Conservation (phyloP, 1,284 basidiomycete species). For the Moesziomyces sp. region DNA sequence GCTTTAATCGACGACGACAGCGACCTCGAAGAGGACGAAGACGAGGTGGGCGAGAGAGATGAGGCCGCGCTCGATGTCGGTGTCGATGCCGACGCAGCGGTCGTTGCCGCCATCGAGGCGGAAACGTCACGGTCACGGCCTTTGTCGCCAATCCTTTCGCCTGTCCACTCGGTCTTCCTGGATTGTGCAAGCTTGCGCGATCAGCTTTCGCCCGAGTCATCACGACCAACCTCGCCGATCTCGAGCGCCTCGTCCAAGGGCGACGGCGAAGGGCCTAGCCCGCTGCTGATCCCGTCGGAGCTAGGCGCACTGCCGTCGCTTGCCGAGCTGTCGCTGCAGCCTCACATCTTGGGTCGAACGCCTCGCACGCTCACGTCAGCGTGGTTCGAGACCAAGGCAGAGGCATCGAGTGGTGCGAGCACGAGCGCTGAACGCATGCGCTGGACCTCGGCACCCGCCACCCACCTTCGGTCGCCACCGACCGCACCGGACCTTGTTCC, state of each 20-base stretch:
- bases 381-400: slow-evolving; percentile 30
- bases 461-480: slow-evolving; percentile 9
- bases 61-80: neutral
- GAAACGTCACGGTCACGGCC: slow-evolving; percentile 13
- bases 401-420: slow-evolving; percentile 1
- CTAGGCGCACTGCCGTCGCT: slow-evolving; percentile 22
- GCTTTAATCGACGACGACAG: slow-evolving; percentile 46
- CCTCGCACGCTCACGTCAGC: slow-evolving; percentile 12
- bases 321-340: slow-evolving; percentile 31
- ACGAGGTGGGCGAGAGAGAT: slow-evolving; percentile 18
- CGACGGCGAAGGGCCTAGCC: slow-evolving; percentile 25
- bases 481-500: neutral
- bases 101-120: slow-evolving; percentile 6
- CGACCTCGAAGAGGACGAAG: slow-evolving; percentile 39
- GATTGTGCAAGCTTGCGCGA: slow-evolving; percentile 21
- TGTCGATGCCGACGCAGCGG: neutral
- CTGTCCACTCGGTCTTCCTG: slow-evolving; percentile 20
- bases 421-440: slow-evolving; percentile 29
- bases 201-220: slow-evolving; percentile 29
- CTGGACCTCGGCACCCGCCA: slow-evolving; percentile 24
- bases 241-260: slow-evolving; percentile 41
- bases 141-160: slow-evolving; percentile 26
- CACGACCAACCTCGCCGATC: slow-evolving; percentile 39
- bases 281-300: slow-evolving; percentile 26
- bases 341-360: slow-evolving; percentile 6